Base-by-base conservation (phyloP, 2,329 filamentous ascomycete genomes). In the Phaeomoniella chlamydospora region DNA sequence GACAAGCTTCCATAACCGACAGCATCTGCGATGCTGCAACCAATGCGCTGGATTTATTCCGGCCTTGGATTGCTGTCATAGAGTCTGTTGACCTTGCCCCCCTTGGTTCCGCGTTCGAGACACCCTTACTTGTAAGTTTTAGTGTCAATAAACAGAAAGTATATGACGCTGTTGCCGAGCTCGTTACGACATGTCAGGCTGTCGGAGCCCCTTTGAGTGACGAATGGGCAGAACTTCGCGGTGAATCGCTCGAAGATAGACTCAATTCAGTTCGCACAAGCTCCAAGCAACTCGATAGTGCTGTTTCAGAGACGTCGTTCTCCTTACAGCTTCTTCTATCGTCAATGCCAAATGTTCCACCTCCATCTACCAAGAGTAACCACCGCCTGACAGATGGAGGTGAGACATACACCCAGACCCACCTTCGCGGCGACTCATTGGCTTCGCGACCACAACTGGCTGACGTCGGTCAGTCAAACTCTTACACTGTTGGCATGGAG, bases 161-260 rank as follows among this genome's bases (percentile, higher is more conserved):
- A 13, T 96, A 96, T 57, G 90, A 96, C 56, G 81, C 86, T 40
- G 80, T 94, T 37, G 87, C 86, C 5, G 90, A 96, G 53, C 70
- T 98, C 17, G 62, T 96, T 3, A 62, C 94, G 34, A 77, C 80
- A 39, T 94, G 87, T 50, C 90, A 98, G 58, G 77, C 82, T 15
- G 80, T 96, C n/a, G 83, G 86, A 4, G 84, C 84, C 5, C 90
- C 90, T 4, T 59, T 98, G 31, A 83, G 80, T 5, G 90, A 98
- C 53, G 90, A 98, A 59, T 98, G 90, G 90, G 76, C 87, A 3
- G 86, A 94, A 53, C 68, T 87, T n/a, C 77, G 86, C 31, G 85
- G 86, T 2, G 85, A 93, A 53, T 82, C 87, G 5, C 65, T 98
- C 18, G 88, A 94, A 51, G 84, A 84, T 45, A 77, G 90, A 15